These are phyloP conservation scores for Hypholoma fasciculare DNA, from an alignment of 768 basidiomycete genomes.

Conservation along the genomic window DNA sequence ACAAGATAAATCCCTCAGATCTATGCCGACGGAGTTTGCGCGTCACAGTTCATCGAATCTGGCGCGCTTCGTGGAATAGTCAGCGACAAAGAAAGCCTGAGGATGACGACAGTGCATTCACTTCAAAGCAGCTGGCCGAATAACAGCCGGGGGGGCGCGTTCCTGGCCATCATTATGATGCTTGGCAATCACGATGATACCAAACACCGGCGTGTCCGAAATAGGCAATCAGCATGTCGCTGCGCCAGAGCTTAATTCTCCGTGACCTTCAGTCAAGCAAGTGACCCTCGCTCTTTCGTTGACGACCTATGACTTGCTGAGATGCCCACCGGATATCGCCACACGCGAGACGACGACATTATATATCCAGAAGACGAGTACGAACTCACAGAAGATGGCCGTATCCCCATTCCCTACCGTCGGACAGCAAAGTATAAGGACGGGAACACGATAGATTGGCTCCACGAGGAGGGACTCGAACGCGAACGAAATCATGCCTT, in stretches of 20 bases:
- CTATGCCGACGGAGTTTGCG: background rate
- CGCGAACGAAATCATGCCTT: conserved; percentile 53
- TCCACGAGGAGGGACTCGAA: conserved; percentile 63
- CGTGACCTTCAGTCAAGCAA: too few species aligned
- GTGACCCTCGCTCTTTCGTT: too few species aligned
- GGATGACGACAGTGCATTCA: background rate
- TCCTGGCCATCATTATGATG: background rate
- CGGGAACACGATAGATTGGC: conserved; percentile 68
- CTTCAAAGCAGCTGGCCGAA: background rate
- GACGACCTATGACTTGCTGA: conserved; percentile 18
- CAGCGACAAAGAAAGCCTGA: background rate
- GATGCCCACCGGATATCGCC: conserved; percentile 26
- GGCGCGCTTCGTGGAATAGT: background rate
- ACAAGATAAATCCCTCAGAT: background rate
- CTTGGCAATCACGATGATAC: background rate
- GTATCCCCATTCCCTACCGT: conserved; percentile 28
- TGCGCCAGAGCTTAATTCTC: too few species aligned
- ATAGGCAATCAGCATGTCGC: too few species aligned
- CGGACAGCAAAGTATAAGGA: conserved; percentile 48
- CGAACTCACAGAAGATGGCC: conserved; percentile 47
- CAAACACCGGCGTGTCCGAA: background rate
- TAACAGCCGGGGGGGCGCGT: background rate
- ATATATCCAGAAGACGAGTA: conserved; percentile 39
- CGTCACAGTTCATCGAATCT: background rate
- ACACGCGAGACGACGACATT: conserved; percentile 21